These are phyloP conservation scores for Cladosporium austrohemisphaericum DNA, from an alignment of 2,329 filamentous ascomycete species.

Conservation along the genomic window DNA sequence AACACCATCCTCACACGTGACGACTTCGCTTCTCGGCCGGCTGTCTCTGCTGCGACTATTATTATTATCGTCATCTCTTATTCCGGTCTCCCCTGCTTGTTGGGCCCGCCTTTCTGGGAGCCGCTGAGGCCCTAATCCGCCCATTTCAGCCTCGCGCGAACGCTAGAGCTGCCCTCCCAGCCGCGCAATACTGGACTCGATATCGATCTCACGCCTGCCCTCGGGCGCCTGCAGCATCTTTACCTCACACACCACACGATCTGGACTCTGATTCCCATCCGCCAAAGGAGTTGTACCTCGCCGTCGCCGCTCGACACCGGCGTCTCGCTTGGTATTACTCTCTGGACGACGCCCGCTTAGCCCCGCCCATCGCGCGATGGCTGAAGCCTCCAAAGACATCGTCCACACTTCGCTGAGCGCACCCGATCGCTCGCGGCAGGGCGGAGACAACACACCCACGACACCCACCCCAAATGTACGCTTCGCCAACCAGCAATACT, in stretches of 20 bases:
- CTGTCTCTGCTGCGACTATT: no score
- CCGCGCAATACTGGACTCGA: slow-evolving; percentile 7
- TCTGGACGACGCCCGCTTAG: slow-evolving; percentile 8
- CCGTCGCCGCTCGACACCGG: neutral
- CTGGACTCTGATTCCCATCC: neutral
- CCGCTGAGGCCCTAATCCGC: slow-evolving; percentile 10
- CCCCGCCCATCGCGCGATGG: slow-evolving; percentile 11
- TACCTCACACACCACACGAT: slow-evolving; percentile 1
- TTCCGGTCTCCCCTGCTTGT: neutral
- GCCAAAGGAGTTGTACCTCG: neutral
- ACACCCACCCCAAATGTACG: slow-evolving; percentile 49
- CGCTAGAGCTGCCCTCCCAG: slow-evolving; percentile 11
- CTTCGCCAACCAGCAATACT: slow-evolving; percentile 36
- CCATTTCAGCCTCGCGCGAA: slow-evolving; percentile 3
- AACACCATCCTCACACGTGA: no score
- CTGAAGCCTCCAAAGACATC: slow-evolving; percentile 31
- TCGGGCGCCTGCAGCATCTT: slow-evolving; percentile 12
- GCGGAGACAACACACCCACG: slow-evolving; percentile 54
- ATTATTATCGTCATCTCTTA: neutral
- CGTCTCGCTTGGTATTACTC: neutral
- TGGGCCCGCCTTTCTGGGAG: slow-evolving; percentile 9
- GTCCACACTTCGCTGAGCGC: slow-evolving; percentile 55
- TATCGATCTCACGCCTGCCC: slow-evolving; percentile 8
- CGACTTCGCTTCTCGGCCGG: no score
- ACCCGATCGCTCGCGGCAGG: slow-evolving; percentile 42